Evolutionary conservation across 1,139 yeast genomes (phyloP).

Genomic region (Candida tunisiensis): DNA sequence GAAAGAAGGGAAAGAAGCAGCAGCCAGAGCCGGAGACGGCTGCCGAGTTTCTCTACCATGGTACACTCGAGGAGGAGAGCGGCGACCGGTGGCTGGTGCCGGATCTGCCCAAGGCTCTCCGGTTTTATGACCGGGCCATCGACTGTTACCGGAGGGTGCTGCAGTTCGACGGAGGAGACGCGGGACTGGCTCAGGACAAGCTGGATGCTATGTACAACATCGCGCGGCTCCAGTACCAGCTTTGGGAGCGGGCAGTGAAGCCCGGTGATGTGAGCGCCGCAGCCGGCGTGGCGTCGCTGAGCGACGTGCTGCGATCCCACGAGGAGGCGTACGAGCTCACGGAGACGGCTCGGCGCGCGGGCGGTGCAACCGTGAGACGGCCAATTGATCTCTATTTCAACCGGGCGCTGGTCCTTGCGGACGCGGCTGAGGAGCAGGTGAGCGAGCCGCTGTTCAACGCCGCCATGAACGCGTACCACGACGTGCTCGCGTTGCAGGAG

Average conservation of each 20-base stretch:
- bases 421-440: too few species aligned
- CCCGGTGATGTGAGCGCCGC: too few species aligned
- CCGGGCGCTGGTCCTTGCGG: too few species aligned
- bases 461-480: too few species aligned
- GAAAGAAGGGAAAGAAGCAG: slow-evolving; percentile 3
- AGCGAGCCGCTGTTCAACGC: too few species aligned
- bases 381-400: too few species aligned
- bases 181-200: slow-evolving; percentile 1
- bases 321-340: too few species aligned
- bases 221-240: slow-evolving; percentile 12
- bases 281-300: too few species aligned
- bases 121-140: slow-evolving; percentile 13
- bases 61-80: slow-evolving; percentile 13
- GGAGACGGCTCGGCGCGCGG: too few species aligned
- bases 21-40: slow-evolving; percentile 7
- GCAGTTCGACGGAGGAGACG: slow-evolving; percentile 3
- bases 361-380: too few species aligned
- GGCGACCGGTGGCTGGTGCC: slow-evolving; percentile 17
- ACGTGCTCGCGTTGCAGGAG: too few species aligned
- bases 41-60: slow-evolving; percentile 11
- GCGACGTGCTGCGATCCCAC: too few species aligned
- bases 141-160: slow-evolving; percentile 7
- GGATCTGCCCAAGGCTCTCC: slow-evolving; percentile 14
- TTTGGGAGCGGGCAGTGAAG: slow-evolving; percentile 11
- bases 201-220: slow-evolving; percentile 13